Percentiles rank a stretch among this genome's conserved stretches.
Evolutionary conservation across 2,329 filamentous ascomycete species (phyloP).

Genomic region (Monosporascus sp.): DNA sequence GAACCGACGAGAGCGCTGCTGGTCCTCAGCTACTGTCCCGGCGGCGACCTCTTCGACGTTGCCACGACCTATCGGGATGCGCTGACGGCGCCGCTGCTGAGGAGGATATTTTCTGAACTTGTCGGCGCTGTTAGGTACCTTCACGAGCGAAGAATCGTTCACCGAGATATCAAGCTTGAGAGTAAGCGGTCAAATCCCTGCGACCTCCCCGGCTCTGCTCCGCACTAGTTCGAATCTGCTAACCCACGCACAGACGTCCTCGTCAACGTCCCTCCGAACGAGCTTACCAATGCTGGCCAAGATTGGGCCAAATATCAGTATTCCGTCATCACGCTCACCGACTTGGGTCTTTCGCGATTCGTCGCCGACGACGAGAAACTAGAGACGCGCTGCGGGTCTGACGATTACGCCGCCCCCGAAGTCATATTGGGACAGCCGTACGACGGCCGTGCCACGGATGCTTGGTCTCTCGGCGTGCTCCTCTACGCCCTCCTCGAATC

Average conservation of each 20-base stretch:
- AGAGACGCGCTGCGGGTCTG: conserved; percentile 90
- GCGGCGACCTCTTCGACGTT: conserved; percentile 91
- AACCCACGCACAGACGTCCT: conserved; percentile 64
- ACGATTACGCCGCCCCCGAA: conserved; percentile 95
- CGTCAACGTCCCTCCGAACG: conserved; percentile 69
- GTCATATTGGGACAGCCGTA: conserved; percentile 94
- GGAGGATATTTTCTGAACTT: conserved; percentile 85
- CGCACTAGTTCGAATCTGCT: neutral
- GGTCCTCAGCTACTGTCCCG: conserved; percentile 86
- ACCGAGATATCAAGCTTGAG: conserved; percentile 96
- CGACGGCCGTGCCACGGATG: conserved; percentile 85
- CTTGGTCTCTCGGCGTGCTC: conserved; percentile 90
- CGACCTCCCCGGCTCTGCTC: neutral
- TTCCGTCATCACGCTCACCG: conserved; percentile 82
- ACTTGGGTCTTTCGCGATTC: conserved; percentile 82
- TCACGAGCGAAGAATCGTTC: conserved; percentile 80
- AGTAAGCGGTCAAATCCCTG: conserved; percentile 43
- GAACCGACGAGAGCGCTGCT: conserved; percentile 77
- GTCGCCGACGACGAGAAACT: conserved; percentile 83
- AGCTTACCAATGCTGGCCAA: conserved; percentile 56
- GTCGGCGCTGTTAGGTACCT: conserved; percentile 82
- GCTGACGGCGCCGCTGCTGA: conserved; percentile 63
- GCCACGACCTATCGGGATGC: conserved; percentile 67
- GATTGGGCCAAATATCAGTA: conserved; percentile 74
- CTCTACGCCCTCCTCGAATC: conserved; percentile 91